Percentiles rank a stretch among this genome's conserved stretches.
These are phyloP conservation scores for Sclerotinia minor DNA, from an alignment of 2,329 filamentous ascomycete genomes.

Conservation along the genomic window DNA sequence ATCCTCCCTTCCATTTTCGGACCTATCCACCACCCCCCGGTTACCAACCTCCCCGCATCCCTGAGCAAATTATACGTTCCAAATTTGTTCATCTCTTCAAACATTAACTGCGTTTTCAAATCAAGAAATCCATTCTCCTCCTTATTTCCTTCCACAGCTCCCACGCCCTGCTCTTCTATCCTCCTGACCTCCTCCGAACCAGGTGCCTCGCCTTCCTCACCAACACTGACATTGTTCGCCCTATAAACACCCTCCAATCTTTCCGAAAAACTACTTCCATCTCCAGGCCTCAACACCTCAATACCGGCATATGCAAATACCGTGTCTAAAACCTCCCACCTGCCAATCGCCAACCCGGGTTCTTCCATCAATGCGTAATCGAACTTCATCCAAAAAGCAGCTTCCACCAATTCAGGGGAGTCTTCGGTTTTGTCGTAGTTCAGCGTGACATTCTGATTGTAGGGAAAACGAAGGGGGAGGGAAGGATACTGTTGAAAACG, in stretches of 20 bases:
- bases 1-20: conserved; percentile 56
- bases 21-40: conserved; percentile 65
- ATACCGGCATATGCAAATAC: conserved; percentile 60
- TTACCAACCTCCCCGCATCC: conserved; percentile 47
- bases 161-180: conserved; percentile 33
- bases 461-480: conserved; percentile 6
- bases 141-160: conserved; percentile 45
- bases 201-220: not conserved
- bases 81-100: conserved; percentile 36
- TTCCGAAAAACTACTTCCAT: conserved; percentile 35
- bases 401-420: conserved; percentile 45
- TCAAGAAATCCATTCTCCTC: conserved; percentile 31
- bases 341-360: conserved; percentile 48
- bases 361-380: conserved; percentile 63
- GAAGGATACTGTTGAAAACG: conserved; percentile 54
- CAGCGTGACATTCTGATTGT: conserved; percentile 25
- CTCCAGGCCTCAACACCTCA: conserved; percentile 55
- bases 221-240: conserved; percentile 34
- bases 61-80: conserved; percentile 37
- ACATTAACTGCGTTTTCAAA: conserved; percentile 32
- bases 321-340: conserved; percentile 59
- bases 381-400: conserved; percentile 62
- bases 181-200: conserved; percentile 31
- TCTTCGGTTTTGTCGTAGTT: conserved; percentile 65
- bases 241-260: conserved; percentile 33